Base-by-base conservation (phyloP, 108 stramenopile genomes). In the Cylindrotheca fusiformis region DNA sequence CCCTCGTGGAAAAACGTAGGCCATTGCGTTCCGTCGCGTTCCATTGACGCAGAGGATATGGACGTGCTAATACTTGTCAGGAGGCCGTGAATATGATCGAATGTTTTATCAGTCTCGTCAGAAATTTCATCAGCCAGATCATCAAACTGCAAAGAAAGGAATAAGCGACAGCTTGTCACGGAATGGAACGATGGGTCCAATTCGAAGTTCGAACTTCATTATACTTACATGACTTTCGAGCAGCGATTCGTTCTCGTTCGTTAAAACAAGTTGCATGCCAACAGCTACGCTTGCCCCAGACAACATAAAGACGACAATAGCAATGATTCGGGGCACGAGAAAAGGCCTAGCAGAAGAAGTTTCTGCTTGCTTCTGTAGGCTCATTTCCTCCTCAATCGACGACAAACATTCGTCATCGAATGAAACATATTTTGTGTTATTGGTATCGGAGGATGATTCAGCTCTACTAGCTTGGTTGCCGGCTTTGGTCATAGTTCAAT, bases 1-100 rank as follows among this genome's bases (percentile, higher is more conserved):
- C 17, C 28, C 6, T 27, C 4, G 17, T 46, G 46, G 12, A 25
- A 48, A 25, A 48, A 48, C 14, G 8, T 48, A 18, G 60, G 60
- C 60, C 44, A 48, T 27, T 32, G n/a, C 22, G 58, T 10, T 3
- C 27, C 12, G 4, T 20, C 27, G 12, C 5, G 3, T 6, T 3
- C 6, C 32, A 44, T 5, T 24, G 60, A 30, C 28, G 36, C 27
- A 18, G 24, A 45, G 8, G 60, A 22, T 5, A 61, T 48, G 14
- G 60, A 41, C 17, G 48, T 26, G 22, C 60, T 61, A 45, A 61
- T 46, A 17, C 24, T 19, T 10, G 45, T 22, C 17, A 61, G 36
- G 28, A 48, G 10, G 4, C 4, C 25, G 5, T 24, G 5, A 17
- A 36, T 21, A 12, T 48, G 22, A 4, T 25, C 24, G 17, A 61